A percentile compares a stretch with the other conserved stretches of the same genome.
phyloP scores from a whole-genome alignment of 495 filamentous ascomycete genomes.

The Achaetomiella virescens region DNA sequence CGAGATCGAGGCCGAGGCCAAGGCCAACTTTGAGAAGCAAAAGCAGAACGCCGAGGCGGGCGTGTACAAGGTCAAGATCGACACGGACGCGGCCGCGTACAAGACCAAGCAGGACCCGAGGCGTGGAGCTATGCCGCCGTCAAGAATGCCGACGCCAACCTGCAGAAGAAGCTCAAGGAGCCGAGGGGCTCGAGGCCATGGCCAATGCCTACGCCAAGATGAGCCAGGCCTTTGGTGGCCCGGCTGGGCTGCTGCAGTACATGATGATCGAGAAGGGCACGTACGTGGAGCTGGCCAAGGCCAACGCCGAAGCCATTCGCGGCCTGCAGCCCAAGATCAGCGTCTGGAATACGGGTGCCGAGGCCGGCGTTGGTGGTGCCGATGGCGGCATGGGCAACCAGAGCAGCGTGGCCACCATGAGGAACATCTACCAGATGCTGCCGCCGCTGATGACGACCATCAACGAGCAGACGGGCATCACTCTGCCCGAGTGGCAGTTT shows the following conservation, averaged over 20 bases:
- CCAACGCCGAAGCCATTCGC: conserved; percentile 63
- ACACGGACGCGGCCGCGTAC: conserved; percentile 43
- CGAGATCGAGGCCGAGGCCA: conserved; percentile 50
- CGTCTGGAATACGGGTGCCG: conserved; percentile 72
- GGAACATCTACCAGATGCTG: conserved; percentile 65
- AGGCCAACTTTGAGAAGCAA: conserved; percentile 53
- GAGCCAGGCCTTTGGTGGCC: conserved; percentile 65
- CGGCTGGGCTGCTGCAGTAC: conserved; percentile 66
- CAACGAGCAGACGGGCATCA: conserved; percentile 76
- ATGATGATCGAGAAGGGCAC: conserved; percentile 69
- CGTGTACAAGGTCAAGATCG: conserved; percentile 36
- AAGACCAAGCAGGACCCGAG: conserved; percentile 35
- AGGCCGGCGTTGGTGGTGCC: conserved; percentile 31
- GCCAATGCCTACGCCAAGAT: conserved; percentile 68
- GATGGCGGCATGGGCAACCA: conserved; percentile 26
- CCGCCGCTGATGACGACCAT: conserved; percentile 75
- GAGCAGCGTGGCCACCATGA: conserved; percentile 34
- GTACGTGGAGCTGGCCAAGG: conserved; percentile 58
- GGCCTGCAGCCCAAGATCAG: conserved; percentile 83
- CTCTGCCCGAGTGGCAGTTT: conserved; percentile 65
- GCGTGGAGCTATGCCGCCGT: conserved; percentile 37
- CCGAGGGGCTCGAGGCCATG: conserved; percentile 67
- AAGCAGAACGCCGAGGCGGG: conserved; percentile 52
- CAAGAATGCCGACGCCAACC: conserved; percentile 58
- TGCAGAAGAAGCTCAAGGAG: conserved; percentile 58